A percentile compares a stretch with the other conserved stretches of the same genome.
Evolutionary conservation across 169 alveolate species (phyloP).

Genomic region (Cryptosporidium canis): DNA sequence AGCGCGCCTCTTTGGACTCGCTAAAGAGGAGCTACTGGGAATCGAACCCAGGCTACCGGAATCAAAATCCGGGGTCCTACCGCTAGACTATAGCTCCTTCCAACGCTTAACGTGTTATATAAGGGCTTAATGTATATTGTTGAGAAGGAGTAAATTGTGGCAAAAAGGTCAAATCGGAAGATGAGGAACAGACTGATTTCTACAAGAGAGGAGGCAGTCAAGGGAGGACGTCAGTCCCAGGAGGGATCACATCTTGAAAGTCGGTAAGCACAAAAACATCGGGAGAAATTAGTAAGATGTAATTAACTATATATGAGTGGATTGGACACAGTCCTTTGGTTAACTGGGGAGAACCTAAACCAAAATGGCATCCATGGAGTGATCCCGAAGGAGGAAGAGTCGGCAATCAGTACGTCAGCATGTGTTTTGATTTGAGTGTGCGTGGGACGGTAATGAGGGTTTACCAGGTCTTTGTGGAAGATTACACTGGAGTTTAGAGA

Average conservation of each 20-base stretch:
- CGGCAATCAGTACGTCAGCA: slow-evolving; percentile 7
- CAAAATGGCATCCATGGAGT: slow-evolving; percentile 65
- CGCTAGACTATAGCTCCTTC: slow-evolving; percentile 74
- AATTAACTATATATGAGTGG: not conserved
- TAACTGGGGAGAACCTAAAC: slow-evolving; percentile 33
- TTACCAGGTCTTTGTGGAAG: slow-evolving; percentile 26
- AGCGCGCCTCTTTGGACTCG: not conserved
- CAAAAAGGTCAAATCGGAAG: not conserved
- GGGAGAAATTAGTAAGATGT: not conserved
- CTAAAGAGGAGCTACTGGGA: slow-evolving; percentile 72
- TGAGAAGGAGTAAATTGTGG: not conserved
- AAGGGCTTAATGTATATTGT: not conserved
- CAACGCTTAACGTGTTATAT: not conserved
- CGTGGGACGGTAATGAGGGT: slow-evolving; percentile 9
- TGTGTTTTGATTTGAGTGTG: not conserved
- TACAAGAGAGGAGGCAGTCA: too few species aligned
- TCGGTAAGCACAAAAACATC: not conserved
- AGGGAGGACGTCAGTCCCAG: too few species aligned
- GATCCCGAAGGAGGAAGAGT: slow-evolving; percentile 26
- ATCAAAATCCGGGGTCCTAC: slow-evolving; percentile 76
- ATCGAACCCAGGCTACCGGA: slow-evolving; percentile 76
- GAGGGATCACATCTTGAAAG: not conserved
- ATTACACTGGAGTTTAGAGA: not conserved
- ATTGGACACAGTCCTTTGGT: not conserved
- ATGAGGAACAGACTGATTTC: too few species aligned